Evolutionary conservation across 805 yeast genomes (phyloP).

Genomic region (Priceomyces fermenticarens): DNA sequence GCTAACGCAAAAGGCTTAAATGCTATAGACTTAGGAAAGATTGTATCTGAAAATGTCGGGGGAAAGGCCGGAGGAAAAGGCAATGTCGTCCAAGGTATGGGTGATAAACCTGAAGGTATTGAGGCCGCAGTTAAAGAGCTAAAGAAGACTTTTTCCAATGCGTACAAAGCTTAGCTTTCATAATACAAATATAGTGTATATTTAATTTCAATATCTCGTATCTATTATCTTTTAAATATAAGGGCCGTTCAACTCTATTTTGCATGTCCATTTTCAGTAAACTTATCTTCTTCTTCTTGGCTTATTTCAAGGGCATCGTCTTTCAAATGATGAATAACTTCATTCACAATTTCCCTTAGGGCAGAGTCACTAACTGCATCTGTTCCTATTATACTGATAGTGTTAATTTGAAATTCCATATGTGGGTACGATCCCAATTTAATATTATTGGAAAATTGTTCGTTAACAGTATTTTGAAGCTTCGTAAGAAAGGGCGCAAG

Average conservation of each 20-base stretch:
- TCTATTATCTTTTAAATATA: no score
- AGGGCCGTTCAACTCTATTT: not conserved
- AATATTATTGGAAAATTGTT: conserved; percentile 32
- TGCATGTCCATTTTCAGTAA: conserved; percentile 27
- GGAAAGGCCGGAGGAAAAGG: conserved; percentile 99
- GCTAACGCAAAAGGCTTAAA: conserved; percentile 68
- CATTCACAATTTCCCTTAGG: conserved; percentile 45
- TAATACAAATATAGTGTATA: conserved; percentile 27
- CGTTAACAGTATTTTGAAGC: conserved; percentile 44
- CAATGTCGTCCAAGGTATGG: conserved; percentile 94
- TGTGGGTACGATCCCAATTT: conserved; percentile 90
- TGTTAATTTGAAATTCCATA: conserved; percentile 56
- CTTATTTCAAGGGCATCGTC: conserved; percentile 56
- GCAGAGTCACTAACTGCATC: conserved; percentile 21
- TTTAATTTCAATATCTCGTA: no score
- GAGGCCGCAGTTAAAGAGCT: conserved; percentile 73
- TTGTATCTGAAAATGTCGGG: conserved; percentile 74
- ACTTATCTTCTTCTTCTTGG: conserved; percentile 53
- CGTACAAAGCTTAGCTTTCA: not conserved
- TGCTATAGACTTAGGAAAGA: conserved; percentile 70
- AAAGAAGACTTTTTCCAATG: conserved; percentile 52
- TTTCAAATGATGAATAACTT: conserved; percentile 43
- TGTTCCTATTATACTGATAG: conserved; percentile 73
- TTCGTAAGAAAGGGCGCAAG: conserved; percentile 62
- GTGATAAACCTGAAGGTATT: conserved; percentile 71